A percentile compares a stretch with the other conserved stretches of the same genome.
Evolutionary conservation across 1,284 basidiomycete genomes (phyloP).

Genomic region (Moesziomyces antarcticus): DNA sequence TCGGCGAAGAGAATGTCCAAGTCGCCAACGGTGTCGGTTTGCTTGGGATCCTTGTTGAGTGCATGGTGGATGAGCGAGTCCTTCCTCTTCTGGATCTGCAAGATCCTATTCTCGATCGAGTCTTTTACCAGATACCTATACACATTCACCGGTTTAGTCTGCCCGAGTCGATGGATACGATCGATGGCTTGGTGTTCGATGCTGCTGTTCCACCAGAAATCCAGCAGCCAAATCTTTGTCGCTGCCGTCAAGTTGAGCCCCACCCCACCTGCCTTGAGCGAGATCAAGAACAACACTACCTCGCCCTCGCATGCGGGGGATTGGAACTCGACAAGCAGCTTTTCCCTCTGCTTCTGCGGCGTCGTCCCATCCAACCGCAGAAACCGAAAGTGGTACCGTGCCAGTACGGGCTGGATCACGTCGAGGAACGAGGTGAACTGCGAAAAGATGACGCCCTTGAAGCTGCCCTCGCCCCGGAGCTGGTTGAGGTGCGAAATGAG

Average conservation of each 20-base stretch:
- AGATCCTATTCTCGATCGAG: constrained; percentile 79
- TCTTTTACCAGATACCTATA: constrained; percentile 92
- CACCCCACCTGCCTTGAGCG: constrained; percentile 92
- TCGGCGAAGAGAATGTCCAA: constrained; percentile 59
- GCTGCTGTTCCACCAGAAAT: constrained; percentile 66
- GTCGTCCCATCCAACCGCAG: constrained; percentile 85
- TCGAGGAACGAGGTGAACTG: constrained; percentile 70
- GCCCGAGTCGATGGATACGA: constrained; percentile 81
- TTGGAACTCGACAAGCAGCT: constrained; percentile 80
- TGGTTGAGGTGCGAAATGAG: constrained; percentile 76
- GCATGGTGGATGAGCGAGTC: constrained; percentile 80
- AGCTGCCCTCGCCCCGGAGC: constrained; percentile 69
- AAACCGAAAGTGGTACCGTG: constrained; percentile 45
- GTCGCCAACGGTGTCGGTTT: constrained; percentile 56
- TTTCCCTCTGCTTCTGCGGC: constrained; percentile 83
- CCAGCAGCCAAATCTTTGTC: constrained; percentile 63
- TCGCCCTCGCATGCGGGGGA: constrained; percentile 76
- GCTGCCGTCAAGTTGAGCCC: constrained; percentile 71
- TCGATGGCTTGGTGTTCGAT: constrained; percentile 78
- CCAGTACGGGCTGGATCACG: constrained; percentile 55
- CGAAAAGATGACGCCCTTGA: constrained; percentile 68
- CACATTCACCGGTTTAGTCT: constrained; percentile 87
- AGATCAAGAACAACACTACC: constrained; percentile 84
- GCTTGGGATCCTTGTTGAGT: constrained; percentile 10
- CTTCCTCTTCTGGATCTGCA: constrained; percentile 90